Evolutionary conservation across 352 stramenopile genomes (phyloP).

Genomic region (Paralagenidium karlingii): DNA sequence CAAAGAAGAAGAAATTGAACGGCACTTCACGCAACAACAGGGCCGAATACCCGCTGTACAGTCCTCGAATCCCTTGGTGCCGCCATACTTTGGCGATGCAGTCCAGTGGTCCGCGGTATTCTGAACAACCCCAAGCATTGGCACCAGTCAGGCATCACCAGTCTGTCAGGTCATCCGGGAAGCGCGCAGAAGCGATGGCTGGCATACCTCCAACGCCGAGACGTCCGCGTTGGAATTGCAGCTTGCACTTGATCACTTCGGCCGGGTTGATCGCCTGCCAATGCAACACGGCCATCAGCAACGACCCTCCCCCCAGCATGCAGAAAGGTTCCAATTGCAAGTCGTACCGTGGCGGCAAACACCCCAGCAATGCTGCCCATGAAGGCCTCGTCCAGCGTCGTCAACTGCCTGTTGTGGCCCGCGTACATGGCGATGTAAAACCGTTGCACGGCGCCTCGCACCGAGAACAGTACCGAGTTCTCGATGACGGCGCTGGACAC

Average conservation of each 20-base stretch:
- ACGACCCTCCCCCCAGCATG: neutral
- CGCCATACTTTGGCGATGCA: slow-evolving; percentile 53
- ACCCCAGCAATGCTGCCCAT: slow-evolving; percentile 70
- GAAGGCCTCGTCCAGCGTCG: slow-evolving; percentile 69
- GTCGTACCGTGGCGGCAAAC: slow-evolving; percentile 67
- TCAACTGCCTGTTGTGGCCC: slow-evolving; percentile 16
- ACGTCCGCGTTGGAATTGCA: slow-evolving; percentile 61
- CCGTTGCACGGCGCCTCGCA: slow-evolving; percentile 68
- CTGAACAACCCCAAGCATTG: slow-evolving; percentile 5
- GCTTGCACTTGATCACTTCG: slow-evolving; percentile 80
- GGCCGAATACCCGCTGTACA: slow-evolving; percentile 74
- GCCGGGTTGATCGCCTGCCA: slow-evolving; percentile 69
- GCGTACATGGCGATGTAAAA: slow-evolving; percentile 43
- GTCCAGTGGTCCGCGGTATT: slow-evolving; percentile 50
- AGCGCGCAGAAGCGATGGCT: no score
- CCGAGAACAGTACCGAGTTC: slow-evolving; percentile 84
- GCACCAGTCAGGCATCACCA: neutral
- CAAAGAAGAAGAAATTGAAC: slow-evolving; percentile 88
- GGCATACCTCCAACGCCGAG: slow-evolving; percentile 44
- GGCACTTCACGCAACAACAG: slow-evolving; percentile 78
- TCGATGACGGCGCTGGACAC: slow-evolving; percentile 82
- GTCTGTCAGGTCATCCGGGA: no score
- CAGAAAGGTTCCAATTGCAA: neutral
- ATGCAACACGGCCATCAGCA: no score
- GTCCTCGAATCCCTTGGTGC: slow-evolving; percentile 39